Conservation (phyloP, 495 filamentous ascomycete genomes). For the Hypoxylon fuscum region DNA sequence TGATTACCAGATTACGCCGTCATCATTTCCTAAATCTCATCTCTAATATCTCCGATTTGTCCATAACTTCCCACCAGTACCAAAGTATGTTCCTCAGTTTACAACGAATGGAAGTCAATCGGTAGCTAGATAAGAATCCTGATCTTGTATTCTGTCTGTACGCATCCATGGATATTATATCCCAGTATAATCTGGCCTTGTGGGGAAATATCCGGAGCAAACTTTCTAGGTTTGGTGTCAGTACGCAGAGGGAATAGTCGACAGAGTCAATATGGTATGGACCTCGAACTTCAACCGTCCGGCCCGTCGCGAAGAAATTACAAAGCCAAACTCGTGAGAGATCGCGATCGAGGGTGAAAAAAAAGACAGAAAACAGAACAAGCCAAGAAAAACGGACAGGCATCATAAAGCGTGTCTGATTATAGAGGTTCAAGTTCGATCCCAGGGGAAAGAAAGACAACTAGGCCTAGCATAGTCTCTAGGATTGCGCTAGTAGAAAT, state of each 20-base stretch:
- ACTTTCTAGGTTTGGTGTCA: constrained; percentile 12
- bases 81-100: background rate
- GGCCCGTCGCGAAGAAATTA: no score
- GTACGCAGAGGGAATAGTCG: background rate
- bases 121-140: constrained; percentile 26
- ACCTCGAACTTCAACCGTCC: constrained; percentile 4
- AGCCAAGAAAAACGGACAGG: constrained; percentile 18
- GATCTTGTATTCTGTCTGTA: constrained; percentile 6
- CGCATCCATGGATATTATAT: constrained; percentile 3
- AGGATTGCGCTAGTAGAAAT: constrained; percentile 31
- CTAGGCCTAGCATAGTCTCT: background rate
- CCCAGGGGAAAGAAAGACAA: constrained; percentile 10
- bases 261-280: constrained; percentile 10
- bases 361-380: constrained; percentile 10
- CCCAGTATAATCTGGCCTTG: background rate
- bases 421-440: constrained; percentile 31
- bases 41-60: constrained; percentile 31
- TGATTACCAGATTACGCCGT: constrained; percentile 19
- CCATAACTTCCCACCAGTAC: background rate
- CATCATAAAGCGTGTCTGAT: constrained; percentile 6
- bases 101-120: background rate
- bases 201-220: constrained; percentile 15
- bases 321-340: constrained; percentile 16
- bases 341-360: constrained; percentile 29
- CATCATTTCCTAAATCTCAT: constrained; percentile 31